Evolutionary conservation across 2,329 filamentous ascomycete species (phyloP), one percentile per base, ranked within the genome.

Genomic region (Coniochaeta hoffmannii): DNA sequence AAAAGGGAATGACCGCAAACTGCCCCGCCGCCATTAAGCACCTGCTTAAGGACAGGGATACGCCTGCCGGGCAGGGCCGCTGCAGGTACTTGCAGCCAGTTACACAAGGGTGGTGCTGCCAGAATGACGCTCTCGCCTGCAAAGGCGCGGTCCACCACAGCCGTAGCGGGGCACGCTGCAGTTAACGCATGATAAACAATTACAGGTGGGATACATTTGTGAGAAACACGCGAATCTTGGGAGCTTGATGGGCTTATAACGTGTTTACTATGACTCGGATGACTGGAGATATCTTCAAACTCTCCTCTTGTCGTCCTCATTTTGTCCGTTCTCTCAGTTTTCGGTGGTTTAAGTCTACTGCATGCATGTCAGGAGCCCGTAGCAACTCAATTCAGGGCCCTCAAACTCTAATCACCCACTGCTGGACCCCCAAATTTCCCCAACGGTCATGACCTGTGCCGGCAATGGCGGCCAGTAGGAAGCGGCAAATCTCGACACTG

Each of bases 11-110:
- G 36, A 41, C 22, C 11, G 38, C 38, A 17, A 41, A 31, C 22
- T 49, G 41, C 53, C 53, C 53, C 53, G 44, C 53, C 53, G 44
- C 53, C 53, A 54, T 41, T 35, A 24, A 10, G 38, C 32, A 30
- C 8, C 53, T 49, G 53, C 38, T 36, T 46, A 54, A 22, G 49
- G 49, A 15, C 49, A 32, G 49, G 49, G 28, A 50, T 35, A 3
- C n/a, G 17, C 35, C 38, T 46, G 41, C 24, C 12, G 34, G 3
- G 12, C 36, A 41, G 14, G 19, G 41, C 41, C 24, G 22, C 41
- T 46, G 41, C 41, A 54, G 53, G n/a, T 17, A 7, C n/a, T 49
- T 34, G 38, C 50, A 26, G 50, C 44, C 44, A 8, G 26, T 9
- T 26, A 22, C 24, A 46, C 41, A n/a, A n/a, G n/a, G n/a, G n/a